Evolutionary conservation across 179 eudicot genomes (phyloP).

Genomic region (Beta corolliflora): DNA sequence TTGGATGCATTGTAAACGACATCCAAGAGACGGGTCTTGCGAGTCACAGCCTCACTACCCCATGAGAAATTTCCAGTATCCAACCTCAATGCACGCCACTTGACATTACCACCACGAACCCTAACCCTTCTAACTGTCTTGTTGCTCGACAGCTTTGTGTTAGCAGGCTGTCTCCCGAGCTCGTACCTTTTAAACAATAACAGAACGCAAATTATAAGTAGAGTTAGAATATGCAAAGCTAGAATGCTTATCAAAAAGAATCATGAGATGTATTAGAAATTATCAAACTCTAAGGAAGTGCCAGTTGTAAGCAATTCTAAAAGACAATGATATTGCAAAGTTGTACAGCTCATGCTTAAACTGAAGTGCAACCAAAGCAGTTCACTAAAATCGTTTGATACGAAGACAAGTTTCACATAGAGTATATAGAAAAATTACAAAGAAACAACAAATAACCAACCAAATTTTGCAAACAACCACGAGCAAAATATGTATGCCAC

Average conservation of each 20-base stretch:
- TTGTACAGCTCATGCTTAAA: too few relatives aligned
- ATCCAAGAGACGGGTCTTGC: conserved; percentile 53
- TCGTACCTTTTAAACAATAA: conserved; percentile 37
- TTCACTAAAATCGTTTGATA: too few relatives aligned
- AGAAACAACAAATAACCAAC: too few relatives aligned
- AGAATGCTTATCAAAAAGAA: background rate
- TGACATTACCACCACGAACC: conserved; percentile 57
- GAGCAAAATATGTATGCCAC: conserved; percentile 11
- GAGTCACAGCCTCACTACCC: conserved; percentile 56
- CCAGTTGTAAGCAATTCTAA: background rate
- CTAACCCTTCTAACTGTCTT: conserved; percentile 57
- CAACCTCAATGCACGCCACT: conserved; percentile 58
- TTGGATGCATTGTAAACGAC: conserved; percentile 59
- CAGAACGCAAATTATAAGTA: background rate
- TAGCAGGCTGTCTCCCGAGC: conserved; percentile 56
- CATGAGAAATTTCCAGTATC: conserved; percentile 57
- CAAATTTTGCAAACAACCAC: too few relatives aligned
- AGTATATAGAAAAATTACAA: too few relatives aligned
- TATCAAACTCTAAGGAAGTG: too few relatives aligned
- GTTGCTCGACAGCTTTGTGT: conserved; percentile 55
- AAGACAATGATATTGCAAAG: background rate
- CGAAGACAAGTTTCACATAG: too few relatives aligned
- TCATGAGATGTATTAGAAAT: background rate
- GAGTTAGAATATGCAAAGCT: background rate
- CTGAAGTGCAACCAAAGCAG: too few relatives aligned